phyloP scores from a whole-genome alignment of 805 yeast genomes.

The Saccharomyces eubayanus region DNA sequence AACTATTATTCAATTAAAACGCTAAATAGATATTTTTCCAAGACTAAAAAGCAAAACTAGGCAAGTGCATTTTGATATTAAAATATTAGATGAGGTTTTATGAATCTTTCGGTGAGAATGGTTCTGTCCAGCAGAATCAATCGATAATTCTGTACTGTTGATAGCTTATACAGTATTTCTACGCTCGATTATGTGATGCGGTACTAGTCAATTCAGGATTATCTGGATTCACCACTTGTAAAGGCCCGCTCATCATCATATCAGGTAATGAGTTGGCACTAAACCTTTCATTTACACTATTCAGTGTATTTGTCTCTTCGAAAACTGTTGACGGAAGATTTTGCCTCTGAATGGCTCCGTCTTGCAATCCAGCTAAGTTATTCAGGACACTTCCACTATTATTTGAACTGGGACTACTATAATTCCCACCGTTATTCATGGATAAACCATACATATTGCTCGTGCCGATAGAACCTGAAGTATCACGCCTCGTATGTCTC shows the following conservation, averaged over 20 bases:
- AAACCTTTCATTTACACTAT: constrained; percentile 39
- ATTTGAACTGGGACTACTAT: not conserved
- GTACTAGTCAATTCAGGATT: constrained; percentile 4
- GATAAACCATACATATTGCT: not conserved
- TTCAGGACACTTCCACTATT: not conserved
- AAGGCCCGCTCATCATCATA: constrained; percentile 31
- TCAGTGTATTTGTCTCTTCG: constrained; percentile 13
- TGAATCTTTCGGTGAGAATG: not conserved
- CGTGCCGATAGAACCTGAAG: not conserved
- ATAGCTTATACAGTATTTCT: not conserved
- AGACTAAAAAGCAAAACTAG: too few species aligned
- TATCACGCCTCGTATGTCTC: constrained; percentile 7
- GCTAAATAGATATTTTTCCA: too few species aligned
- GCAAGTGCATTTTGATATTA: not conserved
- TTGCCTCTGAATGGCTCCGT: not conserved
- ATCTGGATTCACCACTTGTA: constrained; percentile 46
- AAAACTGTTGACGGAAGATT: constrained; percentile 8
- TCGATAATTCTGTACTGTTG: not conserved
- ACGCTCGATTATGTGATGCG: not conserved
- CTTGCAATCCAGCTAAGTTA: not conserved
- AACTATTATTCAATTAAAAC: too few species aligned
- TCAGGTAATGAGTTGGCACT: constrained; percentile 51
- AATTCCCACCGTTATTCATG: not conserved
- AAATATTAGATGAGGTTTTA: not conserved
- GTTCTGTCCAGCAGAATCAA: not conserved